A percentile compares a stretch with the other conserved stretches of the same genome.
Conservation (phyloP, 495 filamentous ascomycete genomes). For the Penicillium longicatenatum region DNA sequence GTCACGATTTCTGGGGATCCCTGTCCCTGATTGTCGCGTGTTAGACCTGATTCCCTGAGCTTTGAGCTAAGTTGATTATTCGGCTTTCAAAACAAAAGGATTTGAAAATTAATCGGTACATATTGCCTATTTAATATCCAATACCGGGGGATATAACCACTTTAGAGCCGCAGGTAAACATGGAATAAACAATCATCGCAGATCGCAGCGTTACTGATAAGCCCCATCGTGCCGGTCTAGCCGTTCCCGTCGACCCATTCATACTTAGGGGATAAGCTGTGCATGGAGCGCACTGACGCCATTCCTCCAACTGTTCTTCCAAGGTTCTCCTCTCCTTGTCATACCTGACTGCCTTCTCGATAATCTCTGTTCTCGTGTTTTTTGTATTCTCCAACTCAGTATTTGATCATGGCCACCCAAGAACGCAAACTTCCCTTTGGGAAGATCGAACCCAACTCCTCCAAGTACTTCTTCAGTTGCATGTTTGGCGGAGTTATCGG, state of each 20-base stretch:
- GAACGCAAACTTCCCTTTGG: conserved; percentile 49
- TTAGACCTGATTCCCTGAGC: background rate
- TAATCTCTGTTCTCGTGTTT: conserved; percentile 4
- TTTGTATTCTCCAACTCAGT: background rate
- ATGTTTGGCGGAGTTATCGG: conserved; percentile 65
- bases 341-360: conserved; percentile 2
- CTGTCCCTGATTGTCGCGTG: background rate
- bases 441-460: conserved; percentile 67
- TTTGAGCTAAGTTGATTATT: background rate
- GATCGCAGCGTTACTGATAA: conserved; percentile 14
- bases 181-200: conserved; percentile 1
- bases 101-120: background rate
- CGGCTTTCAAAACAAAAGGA: background rate
- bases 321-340: conserved; percentile 3
- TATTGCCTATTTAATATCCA: background rate
- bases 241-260: conserved; percentile 20
- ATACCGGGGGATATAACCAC: background rate
- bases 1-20: conserved; percentile 15
- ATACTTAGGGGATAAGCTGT: conserved; percentile 7
- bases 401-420: conserved; percentile 34
- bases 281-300: conserved; percentile 21
- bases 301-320: conserved; percentile 7
- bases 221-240: conserved; percentile 21
- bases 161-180: background rate
- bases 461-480: conserved; percentile 67